Conservation (phyloP, 495 filamentous ascomycete species). For the Penicillium lagena region DNA sequence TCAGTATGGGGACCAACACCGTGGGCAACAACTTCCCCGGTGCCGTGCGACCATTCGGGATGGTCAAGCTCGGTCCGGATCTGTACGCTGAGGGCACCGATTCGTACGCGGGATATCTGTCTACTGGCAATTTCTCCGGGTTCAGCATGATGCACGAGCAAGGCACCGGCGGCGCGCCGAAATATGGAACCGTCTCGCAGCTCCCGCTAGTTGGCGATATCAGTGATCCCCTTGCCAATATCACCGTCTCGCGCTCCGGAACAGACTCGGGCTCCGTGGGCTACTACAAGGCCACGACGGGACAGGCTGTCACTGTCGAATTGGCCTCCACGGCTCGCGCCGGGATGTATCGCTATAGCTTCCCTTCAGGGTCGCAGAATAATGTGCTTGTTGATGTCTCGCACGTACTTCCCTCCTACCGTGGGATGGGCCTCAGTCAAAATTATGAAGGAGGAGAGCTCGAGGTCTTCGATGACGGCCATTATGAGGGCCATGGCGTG, state of each 20-base stretch:
- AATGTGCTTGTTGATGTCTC: constrained; percentile 65
- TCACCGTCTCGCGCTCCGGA: constrained; percentile 41
- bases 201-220: constrained; percentile 52
- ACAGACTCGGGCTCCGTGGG: constrained; percentile 54
- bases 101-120: constrained; percentile 59
- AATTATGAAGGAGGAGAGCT: constrained; percentile 62
- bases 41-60: constrained; percentile 57
- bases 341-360: constrained; percentile 58
- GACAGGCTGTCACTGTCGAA: constrained; percentile 51
- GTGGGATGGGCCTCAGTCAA: constrained; percentile 55
- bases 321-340: constrained; percentile 55
- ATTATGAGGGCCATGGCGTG: constrained; percentile 57
- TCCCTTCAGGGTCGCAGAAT: constrained; percentile 29
- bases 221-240: constrained; percentile 50
- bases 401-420: constrained; percentile 59
- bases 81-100: constrained; percentile 42
- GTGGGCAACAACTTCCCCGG: constrained; percentile 70
- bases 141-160: constrained; percentile 72
- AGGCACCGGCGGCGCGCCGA: constrained; percentile 68
- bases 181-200: constrained; percentile 65
- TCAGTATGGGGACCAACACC: constrained; percentile 26
- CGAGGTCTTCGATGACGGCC: constrained; percentile 40
- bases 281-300: constrained; percentile 54
- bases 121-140: constrained; percentile 54
- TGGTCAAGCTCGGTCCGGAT: constrained; percentile 69